Conservation (phyloP, 176 grass and related monocot genomes). For the Areca catechu region DNA sequence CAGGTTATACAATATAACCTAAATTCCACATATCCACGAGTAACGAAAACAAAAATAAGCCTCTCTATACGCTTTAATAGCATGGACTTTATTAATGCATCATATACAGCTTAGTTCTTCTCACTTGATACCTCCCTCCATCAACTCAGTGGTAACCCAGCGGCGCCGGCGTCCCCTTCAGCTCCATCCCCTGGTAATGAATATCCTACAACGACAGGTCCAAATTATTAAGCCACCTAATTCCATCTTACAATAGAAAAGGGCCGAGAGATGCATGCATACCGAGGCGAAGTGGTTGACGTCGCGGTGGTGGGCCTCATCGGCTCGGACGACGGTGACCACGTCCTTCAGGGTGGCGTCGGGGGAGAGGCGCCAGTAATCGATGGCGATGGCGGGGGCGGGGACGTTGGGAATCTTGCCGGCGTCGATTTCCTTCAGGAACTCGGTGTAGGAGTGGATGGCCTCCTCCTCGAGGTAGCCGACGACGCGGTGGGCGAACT, state of each 20-base stretch:
- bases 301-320: constrained; percentile 13
- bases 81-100: too few species aligned
- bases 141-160: constrained; percentile 52
- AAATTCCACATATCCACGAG: too few species aligned
- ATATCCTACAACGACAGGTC: constrained; percentile 42
- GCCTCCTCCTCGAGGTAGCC: constrained; percentile 20
- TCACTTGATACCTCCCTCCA: too few species aligned
- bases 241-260: too few species aligned
- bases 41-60: too few species aligned
- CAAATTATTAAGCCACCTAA: too few species aligned
- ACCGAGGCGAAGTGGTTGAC: constrained; percentile 18
- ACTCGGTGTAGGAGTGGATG: constrained; percentile 17
- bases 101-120: too few species aligned
- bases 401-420: constrained; percentile 11
- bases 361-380: constrained; percentile 4
- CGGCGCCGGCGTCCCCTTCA: constrained; percentile 66
- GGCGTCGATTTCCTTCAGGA: constrained; percentile 6
- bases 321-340: constrained; percentile 9
- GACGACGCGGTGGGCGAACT: constrained; percentile 7
- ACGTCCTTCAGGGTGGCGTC: constrained; percentile 15
- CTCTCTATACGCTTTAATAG: too few species aligned
- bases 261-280: too few species aligned
- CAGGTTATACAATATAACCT: too few species aligned
- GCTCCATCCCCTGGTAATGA: constrained; percentile 75
- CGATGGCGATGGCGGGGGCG: constrained; percentile 12